These are phyloP conservation scores for Pseudogymnoascus sp. DNA, from an alignment of 2,329 filamentous ascomycete genomes.

Conservation along the genomic window DNA sequence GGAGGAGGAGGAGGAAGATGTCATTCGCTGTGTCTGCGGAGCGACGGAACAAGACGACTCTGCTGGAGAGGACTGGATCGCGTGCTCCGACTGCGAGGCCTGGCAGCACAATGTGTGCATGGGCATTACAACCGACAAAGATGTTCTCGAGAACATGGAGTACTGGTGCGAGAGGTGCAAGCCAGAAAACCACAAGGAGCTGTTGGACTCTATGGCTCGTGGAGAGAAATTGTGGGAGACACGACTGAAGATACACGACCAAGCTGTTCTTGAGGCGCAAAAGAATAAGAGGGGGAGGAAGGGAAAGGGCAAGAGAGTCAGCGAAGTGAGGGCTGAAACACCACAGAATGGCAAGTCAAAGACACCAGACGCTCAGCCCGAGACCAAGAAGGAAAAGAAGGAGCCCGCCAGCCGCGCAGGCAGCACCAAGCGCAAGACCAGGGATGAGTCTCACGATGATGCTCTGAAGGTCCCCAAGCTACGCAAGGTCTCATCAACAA, in stretches of 20 bases:
- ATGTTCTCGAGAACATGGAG: constrained; percentile 37
- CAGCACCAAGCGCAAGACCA: constrained; percentile 49
- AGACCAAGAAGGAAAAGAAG: constrained; percentile 38
- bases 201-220: constrained; percentile 68
- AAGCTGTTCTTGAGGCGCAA: constrained; percentile 52
- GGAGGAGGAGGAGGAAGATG: constrained; percentile 42
- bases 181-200: constrained; percentile 73
- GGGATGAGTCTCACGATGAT: constrained; percentile 48
- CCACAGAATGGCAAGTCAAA: constrained; percentile 30
- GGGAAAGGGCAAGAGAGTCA: constrained; percentile 52
- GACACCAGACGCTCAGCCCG: constrained; percentile 18
- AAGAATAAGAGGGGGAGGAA: constrained; percentile 57
- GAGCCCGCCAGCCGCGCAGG: constrained; percentile 32
- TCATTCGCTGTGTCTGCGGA: constrained; percentile 91
- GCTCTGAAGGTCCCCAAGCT: constrained; percentile 34
- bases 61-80: constrained; percentile 86
- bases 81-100: constrained; percentile 82
- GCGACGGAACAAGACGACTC: constrained; percentile 79
- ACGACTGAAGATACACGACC: constrained; percentile 54
- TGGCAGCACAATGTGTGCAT: constrained; percentile 99
- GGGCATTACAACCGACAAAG: constrained; percentile 70
- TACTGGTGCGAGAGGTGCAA: constrained; percentile 92
- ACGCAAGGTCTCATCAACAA: constrained; percentile 49
- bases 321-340: constrained; percentile 43
- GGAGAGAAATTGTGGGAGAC: constrained; percentile 86